phyloP scores from a whole-genome alignment of 1,284 basidiomycete genomes.

The Rugosomyces carneus region DNA sequence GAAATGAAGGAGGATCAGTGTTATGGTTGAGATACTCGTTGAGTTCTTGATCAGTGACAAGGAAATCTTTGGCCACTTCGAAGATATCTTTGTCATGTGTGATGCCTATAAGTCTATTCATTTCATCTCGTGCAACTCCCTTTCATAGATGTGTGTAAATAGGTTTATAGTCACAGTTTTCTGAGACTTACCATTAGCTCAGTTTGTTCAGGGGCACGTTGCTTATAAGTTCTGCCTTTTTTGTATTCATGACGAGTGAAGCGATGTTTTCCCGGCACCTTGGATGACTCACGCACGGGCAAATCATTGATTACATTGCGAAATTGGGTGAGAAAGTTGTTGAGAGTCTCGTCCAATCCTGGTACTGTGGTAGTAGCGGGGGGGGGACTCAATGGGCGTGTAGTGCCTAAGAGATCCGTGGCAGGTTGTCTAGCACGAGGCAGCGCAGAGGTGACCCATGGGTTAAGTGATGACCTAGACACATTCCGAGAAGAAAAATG shows the following conservation, averaged over 20 bases:
- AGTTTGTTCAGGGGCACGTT: neutral
- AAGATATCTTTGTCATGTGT: neutral
- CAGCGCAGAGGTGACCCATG: too few relatives aligned
- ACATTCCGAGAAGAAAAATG: neutral
- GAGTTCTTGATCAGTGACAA: neutral
- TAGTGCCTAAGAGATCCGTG: too few relatives aligned
- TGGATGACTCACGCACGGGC: neutral
- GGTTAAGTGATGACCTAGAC: too few relatives aligned
- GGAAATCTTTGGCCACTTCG: neutral
- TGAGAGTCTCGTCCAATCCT: neutral
- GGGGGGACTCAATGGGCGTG: too few relatives aligned
- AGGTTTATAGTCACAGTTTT: neutral
- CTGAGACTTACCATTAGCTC: neutral
- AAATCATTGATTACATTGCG: neutral
- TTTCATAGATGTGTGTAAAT: neutral
- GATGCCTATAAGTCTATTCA: neutral
- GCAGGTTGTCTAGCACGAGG: too few relatives aligned
- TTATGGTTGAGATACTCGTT: neutral
- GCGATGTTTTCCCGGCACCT: neutral
- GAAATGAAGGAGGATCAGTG: neutral
- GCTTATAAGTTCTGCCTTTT: neutral
- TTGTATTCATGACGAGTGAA: neutral
- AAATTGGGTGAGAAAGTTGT: neutral
- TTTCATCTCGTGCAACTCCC: neutral
- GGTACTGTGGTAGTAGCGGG: too few relatives aligned